These are phyloP conservation scores for Colletotrichum falcatum DNA, from an alignment of 2,329 filamentous ascomycete species.

Conservation along the genomic window DNA sequence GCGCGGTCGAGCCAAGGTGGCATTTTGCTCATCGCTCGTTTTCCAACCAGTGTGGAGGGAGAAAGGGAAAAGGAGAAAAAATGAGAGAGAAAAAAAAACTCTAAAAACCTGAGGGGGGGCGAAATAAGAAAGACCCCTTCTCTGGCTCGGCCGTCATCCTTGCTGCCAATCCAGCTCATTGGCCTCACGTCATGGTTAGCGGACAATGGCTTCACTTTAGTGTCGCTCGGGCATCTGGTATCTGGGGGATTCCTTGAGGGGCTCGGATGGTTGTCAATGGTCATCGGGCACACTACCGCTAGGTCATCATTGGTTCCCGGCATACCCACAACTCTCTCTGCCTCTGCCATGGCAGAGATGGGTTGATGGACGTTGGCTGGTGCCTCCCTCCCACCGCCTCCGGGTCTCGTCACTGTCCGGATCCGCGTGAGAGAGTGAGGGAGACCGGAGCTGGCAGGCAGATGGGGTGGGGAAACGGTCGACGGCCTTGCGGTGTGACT, in stretches of 20 bases:
- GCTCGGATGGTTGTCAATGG: not conserved
- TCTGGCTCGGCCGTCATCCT: constrained; percentile 24
- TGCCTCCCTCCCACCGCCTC: constrained; percentile 28
- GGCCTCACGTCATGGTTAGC: constrained; percentile 27
- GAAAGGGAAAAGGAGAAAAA: not conserved
- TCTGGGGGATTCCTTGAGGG: constrained; percentile 20
- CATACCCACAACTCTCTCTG: constrained; percentile 1
- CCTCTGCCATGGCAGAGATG: too few species aligned
- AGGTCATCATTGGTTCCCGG: constrained; percentile 3
- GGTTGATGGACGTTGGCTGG: not conserved
- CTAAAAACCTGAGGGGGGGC: too few species aligned
- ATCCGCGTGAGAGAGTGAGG: not conserved
- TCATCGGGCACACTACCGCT: not conserved
- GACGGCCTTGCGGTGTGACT: constrained; percentile 29
- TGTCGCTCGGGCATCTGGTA: constrained; percentile 15
- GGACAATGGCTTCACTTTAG: constrained; percentile 23
- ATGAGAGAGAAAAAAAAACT: not conserved
- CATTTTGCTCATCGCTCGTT: too few species aligned
- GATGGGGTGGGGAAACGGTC: constrained; percentile 35
- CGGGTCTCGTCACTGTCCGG: constrained; percentile 2
- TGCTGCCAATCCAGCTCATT: constrained; percentile 7
- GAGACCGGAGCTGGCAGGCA: constrained; percentile 7
- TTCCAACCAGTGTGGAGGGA: not conserved
- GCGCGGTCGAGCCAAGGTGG: not conserved
- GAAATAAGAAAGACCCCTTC: not conserved